These are phyloP conservation scores for Leishmania guyanensis DNA, from an alignment of 208 protist genomes.

Conservation along the genomic window DNA sequence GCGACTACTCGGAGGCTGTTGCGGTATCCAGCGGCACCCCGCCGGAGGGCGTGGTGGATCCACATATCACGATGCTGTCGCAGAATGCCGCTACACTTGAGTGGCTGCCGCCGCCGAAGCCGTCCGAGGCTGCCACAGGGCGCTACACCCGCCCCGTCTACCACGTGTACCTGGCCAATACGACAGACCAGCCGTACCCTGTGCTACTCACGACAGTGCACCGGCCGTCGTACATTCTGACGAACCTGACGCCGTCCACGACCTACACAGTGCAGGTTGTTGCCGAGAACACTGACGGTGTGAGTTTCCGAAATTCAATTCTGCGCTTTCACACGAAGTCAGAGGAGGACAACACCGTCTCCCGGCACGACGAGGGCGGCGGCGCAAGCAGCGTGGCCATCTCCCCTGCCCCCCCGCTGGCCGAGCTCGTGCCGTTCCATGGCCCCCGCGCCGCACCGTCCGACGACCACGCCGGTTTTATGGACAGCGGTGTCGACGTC, in stretches of 20 bases:
- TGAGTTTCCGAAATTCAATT: constrained; percentile 83
- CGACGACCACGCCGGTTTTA: not conserved
- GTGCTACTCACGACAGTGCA: constrained; percentile 37
- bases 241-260: constrained; percentile 68
- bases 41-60: constrained; percentile 74
- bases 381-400: not conserved
- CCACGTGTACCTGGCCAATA: constrained; percentile 65
- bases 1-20: constrained; percentile 77
- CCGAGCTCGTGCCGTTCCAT: constrained; percentile 29
- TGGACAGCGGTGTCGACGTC: constrained; percentile 6
- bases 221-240: constrained; percentile 45
- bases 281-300: constrained; percentile 77
- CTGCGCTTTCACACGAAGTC: constrained; percentile 75
- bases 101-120: constrained; percentile 63
- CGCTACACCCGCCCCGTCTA: constrained; percentile 51
- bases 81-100: constrained; percentile 62
- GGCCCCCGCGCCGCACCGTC: constrained; percentile 21
- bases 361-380: constrained; percentile 35
- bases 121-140: constrained; percentile 16
- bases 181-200: constrained; percentile 42
- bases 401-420: constrained; percentile 3
- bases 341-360: constrained; percentile 56
- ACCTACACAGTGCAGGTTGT: constrained; percentile 85
- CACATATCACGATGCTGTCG: constrained; percentile 62
- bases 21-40: constrained; percentile 68